Conservation (phyloP, 2,329 filamentous ascomycete species). For the Fusarium sp. region DNA sequence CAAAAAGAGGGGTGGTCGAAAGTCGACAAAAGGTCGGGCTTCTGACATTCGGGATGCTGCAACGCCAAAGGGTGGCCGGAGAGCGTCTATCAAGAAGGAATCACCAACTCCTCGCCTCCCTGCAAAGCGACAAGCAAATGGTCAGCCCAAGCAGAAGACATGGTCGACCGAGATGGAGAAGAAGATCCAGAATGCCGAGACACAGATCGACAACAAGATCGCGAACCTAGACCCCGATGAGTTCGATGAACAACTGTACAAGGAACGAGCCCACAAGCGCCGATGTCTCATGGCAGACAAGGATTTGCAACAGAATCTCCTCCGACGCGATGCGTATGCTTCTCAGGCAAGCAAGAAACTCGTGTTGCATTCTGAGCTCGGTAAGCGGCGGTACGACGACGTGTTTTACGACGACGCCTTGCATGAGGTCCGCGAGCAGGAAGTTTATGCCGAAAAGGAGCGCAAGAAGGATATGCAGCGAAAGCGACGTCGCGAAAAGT, state of each 20-base stretch:
- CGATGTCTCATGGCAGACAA: slow-evolving; percentile 74
- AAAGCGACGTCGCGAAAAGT: slow-evolving; percentile 95
- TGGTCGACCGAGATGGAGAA: slow-evolving; percentile 69
- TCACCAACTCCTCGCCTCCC: slow-evolving; percentile 65
- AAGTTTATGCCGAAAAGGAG: slow-evolving; percentile 95
- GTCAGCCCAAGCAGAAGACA: slow-evolving; percentile 75
- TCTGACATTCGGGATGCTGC: slow-evolving; percentile 68
- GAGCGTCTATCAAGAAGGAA: slow-evolving; percentile 66
- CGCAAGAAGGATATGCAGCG: slow-evolving; percentile 99
- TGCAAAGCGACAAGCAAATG: slow-evolving; percentile 74
- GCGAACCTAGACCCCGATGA: slow-evolving; percentile 61
- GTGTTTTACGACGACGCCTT: slow-evolving; percentile 86
- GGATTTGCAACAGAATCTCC: slow-evolving; percentile 77
- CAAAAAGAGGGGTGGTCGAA: slow-evolving; percentile 54
- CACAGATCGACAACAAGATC: slow-evolving; percentile 64
- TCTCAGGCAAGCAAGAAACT: slow-evolving; percentile 74
- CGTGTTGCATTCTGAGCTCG: slow-evolving; percentile 76
- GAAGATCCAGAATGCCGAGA: slow-evolving; percentile 57
- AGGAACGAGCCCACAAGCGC: slow-evolving; percentile 77
- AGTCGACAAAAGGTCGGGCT: slow-evolving; percentile 65
- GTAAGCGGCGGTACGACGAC: slow-evolving; percentile 83
- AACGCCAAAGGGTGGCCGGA: slow-evolving; percentile 65
- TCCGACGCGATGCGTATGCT: slow-evolving; percentile 73
- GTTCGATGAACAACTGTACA: slow-evolving; percentile 63
- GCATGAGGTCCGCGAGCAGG: slow-evolving; percentile 89